A percentile compares a stretch with the other conserved stretches of the same genome.
Conservation (phyloP, 768 basidiomycete species). For the Rhizopogon sp. region DNA sequence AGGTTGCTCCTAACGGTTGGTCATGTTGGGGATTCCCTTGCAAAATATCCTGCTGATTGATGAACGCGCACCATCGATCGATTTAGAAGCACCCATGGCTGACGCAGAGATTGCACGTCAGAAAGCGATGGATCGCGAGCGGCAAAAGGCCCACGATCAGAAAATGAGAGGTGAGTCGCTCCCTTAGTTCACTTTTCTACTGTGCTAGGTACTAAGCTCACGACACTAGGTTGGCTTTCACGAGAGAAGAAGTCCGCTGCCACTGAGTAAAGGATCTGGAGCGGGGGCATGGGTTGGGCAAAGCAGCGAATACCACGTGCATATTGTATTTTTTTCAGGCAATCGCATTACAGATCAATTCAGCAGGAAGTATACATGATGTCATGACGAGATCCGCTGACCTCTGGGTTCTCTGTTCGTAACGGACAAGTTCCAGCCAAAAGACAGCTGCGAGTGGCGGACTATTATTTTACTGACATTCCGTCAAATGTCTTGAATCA, state of each 20-base stretch:
- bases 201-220: conserved; percentile 1
- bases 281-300: background rate
- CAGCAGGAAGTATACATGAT: no score
- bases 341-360: background rate
- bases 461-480: no score
- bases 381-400: no score
- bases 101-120: conserved; percentile 64
- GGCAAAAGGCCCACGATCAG: conserved; percentile 57
- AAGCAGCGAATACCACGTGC: conserved; percentile 14
- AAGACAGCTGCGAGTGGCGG: no score
- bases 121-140: conserved; percentile 58
- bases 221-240: conserved; percentile 25
- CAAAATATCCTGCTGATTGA: background rate
- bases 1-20: conserved; percentile 57
- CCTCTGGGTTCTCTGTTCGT: no score
- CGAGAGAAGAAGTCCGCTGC: conserved; percentile 23
- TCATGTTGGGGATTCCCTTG: background rate
- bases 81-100: conserved; percentile 48
- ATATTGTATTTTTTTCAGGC: conserved; percentile 2
- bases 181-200: background rate
- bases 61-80: background rate
- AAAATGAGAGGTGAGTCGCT: conserved; percentile 63
- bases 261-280: background rate
- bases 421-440: no score
- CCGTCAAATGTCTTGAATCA: no score